phyloP scores from a whole-genome alignment of 2,329 filamentous ascomycete species.

The Venturia aucupariae region DNA sequence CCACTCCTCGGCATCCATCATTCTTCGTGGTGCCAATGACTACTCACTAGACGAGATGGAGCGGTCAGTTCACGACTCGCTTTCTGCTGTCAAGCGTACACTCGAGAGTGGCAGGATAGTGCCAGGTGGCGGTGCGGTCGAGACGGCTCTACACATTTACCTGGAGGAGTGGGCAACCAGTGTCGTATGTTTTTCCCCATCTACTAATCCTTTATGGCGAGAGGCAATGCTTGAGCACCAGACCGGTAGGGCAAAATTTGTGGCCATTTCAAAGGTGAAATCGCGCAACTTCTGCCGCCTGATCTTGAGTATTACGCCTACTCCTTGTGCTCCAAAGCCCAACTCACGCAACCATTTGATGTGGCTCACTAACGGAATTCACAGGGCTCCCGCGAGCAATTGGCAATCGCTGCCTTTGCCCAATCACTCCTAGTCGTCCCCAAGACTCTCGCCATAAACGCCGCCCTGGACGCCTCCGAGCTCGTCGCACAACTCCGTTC shows the following conservation, averaged over 20 bases:
- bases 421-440: constrained; percentile 89
- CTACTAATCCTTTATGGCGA: neutral
- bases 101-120: constrained; percentile 95
- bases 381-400: constrained; percentile 82
- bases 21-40: constrained; percentile 91
- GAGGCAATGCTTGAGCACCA: neutral
- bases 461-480: constrained; percentile 91
- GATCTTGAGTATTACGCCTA: neutral
- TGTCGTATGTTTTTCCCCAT: constrained; percentile 51
- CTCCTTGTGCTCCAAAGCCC: neutral
- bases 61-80: constrained; percentile 91
- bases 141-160: constrained; percentile 99
- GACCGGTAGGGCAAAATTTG: too few relatives aligned
- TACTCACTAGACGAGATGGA: constrained; percentile 99
- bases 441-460: constrained; percentile 94
- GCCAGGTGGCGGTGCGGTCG: constrained; percentile 89
- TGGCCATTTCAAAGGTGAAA: neutral
- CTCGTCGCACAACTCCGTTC: constrained; percentile 92
- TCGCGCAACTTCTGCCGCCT: neutral
- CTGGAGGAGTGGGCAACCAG: constrained; percentile 97
- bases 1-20: constrained; percentile 88
- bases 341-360: neutral
- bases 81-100: constrained; percentile 94
- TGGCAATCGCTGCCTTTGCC: constrained; percentile 95
- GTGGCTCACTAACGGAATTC: constrained; percentile 22